Base-by-base conservation (phyloP, 495 filamentous ascomycete species). In the Aspergillus mulundensis region DNA sequence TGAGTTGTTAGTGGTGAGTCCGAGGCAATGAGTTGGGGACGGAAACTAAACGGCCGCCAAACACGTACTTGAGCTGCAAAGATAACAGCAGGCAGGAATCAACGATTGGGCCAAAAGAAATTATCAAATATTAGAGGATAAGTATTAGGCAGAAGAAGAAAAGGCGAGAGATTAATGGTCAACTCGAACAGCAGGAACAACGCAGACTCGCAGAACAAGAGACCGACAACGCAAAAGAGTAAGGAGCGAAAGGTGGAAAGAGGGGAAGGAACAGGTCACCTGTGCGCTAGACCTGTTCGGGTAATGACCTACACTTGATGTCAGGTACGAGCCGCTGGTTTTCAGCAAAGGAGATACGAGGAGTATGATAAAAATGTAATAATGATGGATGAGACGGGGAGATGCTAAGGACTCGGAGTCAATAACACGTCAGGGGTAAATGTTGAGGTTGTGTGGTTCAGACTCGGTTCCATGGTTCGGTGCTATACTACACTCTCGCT, bases 231-330 rank as follows among this genome's bases (percentile, higher is more conserved):
- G 38, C 38, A 40, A 39, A 34, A 23, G n/a, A 50, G 36, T 21
- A 40, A 25, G 50, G 39, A 43, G 25, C 36, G 25, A 49, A 50
- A 39, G 46, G 30, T 18, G 25, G 25, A 49, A 49, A 25, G 32
- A 48, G 53, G 36, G 53, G 54, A 32, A 25, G 28, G 34, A 54
- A 54, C 52, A 57, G 40, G 54, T 57, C 54, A 57, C 54, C 54
- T 50, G 54, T 10, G 36, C 46, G 30, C 54, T 50, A 57, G 46
- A 44, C 54, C 38, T 3, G 7, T 50, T 57, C 30, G 39, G 54
- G 54, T 16, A 57, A 44, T 32, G 28, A 57, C 54, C 44, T 54
- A 23, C 30, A 30, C 30, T 10, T 24, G 16, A 4, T 14, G n/a
- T 19, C 41, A 24, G 18, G 40, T 19, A 19, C 19, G 41, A 24